Conservation (phyloP, 805 yeast genomes). For the Allodekkera sacchari region DNA sequence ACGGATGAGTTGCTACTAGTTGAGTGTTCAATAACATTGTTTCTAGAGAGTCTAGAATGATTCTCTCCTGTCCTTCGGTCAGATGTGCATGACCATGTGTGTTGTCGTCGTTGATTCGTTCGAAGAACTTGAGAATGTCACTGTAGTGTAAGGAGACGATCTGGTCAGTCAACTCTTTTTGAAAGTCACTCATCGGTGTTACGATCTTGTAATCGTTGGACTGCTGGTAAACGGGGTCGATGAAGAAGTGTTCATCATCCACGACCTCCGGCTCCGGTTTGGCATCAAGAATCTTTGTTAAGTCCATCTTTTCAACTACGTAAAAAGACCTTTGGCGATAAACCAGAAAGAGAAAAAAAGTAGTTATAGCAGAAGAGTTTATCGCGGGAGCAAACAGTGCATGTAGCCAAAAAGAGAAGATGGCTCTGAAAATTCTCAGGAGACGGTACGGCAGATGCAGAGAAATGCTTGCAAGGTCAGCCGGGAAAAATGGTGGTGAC, state of each 20-base stretch:
- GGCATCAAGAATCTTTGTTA: conserved; percentile 66
- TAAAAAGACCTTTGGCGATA: neutral
- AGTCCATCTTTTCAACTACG: conserved; percentile 45
- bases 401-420: no score
- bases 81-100: conserved; percentile 1
- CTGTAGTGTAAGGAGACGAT: conserved; percentile 86
- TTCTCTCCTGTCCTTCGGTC: conserved; percentile 22
- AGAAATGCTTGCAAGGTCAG: no score
- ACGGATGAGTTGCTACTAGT: conserved; percentile 84
- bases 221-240: conserved; percentile 25
- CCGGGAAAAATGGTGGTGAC: no score
- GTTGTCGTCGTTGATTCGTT: conserved; percentile 31
- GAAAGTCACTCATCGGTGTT: conserved; percentile 79
- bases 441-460: no score
- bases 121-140: conserved; percentile 82
- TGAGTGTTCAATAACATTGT: conserved; percentile 71
- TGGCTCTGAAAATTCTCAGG: no score
- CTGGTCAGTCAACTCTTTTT: conserved; percentile 83
- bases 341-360: neutral
- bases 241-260: conserved; percentile 40
- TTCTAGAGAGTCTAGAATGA: conserved; percentile 66
- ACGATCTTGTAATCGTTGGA: conserved; percentile 69
- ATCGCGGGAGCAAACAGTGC: no score
- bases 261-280: conserved; percentile 79
- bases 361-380: no score